These are phyloP conservation scores for Penicillium sp. DNA, from an alignment of 2,329 filamentous ascomycete genomes.

Conservation along the genomic window DNA sequence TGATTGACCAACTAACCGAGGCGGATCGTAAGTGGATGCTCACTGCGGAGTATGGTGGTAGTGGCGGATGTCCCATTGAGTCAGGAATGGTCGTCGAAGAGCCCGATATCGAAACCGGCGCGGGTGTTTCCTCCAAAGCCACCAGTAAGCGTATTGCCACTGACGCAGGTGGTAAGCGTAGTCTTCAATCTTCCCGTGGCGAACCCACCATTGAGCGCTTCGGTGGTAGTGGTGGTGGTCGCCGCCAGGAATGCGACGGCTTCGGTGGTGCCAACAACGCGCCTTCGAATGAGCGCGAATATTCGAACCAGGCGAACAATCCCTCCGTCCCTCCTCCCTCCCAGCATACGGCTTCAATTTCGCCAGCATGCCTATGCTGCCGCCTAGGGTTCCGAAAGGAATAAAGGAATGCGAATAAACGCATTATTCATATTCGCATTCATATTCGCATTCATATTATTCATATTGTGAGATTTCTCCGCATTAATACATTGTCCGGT, in stretches of 20 bases:
- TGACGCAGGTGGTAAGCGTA: slow-evolving; percentile 50
- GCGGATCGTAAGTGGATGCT: slow-evolving; percentile 97
- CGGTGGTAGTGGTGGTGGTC: slow-evolving; percentile 27
- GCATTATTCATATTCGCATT: no score
- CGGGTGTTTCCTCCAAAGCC: slow-evolving; percentile 88
- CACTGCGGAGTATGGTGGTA: slow-evolving; percentile 89
- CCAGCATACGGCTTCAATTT: slow-evolving; percentile 57
- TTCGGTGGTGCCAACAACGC: slow-evolving; percentile 20
- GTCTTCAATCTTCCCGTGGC: slow-evolving; percentile 47
- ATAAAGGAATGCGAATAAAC: no score
- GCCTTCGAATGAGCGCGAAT: no score
- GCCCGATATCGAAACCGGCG: slow-evolving; percentile 97
- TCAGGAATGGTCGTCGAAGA: slow-evolving; percentile 88
- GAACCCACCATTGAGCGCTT: slow-evolving; percentile 30
- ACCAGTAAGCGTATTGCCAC: slow-evolving; percentile 54
- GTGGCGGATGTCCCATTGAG: slow-evolving; percentile 77
- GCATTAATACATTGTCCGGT: no score
- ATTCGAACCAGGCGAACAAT: slow-evolving; percentile 35
- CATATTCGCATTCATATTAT: no score
- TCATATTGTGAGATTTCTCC: no score
- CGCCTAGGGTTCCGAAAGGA: slow-evolving; percentile 24
- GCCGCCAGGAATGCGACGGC: slow-evolving; percentile 36
- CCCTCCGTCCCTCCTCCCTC: slow-evolving; percentile 54
- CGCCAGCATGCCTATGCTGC: slow-evolving; percentile 49
- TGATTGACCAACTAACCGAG: slow-evolving; percentile 87